Evolutionary conservation across 352 stramenopile genomes (phyloP), one percentile per base, ranked within the genome.

Genomic region (Aphanomyces euteiches): DNA sequence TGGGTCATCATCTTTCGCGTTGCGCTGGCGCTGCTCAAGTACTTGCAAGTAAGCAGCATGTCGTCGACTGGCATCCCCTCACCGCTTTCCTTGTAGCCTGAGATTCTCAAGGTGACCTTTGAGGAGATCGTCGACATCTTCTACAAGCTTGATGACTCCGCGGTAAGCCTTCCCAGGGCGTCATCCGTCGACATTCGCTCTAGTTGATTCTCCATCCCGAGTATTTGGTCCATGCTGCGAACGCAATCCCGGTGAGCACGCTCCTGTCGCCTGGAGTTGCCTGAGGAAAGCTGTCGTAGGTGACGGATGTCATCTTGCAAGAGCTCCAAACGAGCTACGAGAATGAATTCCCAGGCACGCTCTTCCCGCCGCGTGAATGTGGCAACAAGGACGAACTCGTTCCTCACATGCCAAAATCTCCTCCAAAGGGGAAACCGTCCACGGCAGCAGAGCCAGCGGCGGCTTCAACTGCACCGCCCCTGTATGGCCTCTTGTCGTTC

Each of bases 1-100:
- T 92, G 85, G 85, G 90, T 88, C 15, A 78, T 88, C 28, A 67
- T 92, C 64, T 84, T 92, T 41, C 83, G 83, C 48, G 76, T 89
- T 3, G 80, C 83, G 0, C 77, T 92, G 12, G 74, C 78, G 34
- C 79, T 92, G 34, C 72, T 92, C 8, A 72, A 82, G 17, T 69
- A 75, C 10, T 78, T 88, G 2, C 78, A 88, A 69, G 81, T 88
- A 48, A 38, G 19, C 17, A 5, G 5, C 8, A 6, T 17, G 57
- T 40, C 36, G 41, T 66, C 8, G 38, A 13, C 15, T 73, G 19
- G 4, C 5, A 15, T 63, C 7, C 5, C 17, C 12, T 58, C 39
- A 56, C 6, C 17, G 4, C 37, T 21, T 47, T 38, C 39, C 3
- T 19, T 19, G 3, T 66, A 90, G 74, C 67, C 72, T 38, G 78